A percentile compares a stretch with the other conserved stretches of the same genome.
Conservation (phyloP, 2,329 filamentous ascomycete genomes). For the Curvularia lunata region DNA sequence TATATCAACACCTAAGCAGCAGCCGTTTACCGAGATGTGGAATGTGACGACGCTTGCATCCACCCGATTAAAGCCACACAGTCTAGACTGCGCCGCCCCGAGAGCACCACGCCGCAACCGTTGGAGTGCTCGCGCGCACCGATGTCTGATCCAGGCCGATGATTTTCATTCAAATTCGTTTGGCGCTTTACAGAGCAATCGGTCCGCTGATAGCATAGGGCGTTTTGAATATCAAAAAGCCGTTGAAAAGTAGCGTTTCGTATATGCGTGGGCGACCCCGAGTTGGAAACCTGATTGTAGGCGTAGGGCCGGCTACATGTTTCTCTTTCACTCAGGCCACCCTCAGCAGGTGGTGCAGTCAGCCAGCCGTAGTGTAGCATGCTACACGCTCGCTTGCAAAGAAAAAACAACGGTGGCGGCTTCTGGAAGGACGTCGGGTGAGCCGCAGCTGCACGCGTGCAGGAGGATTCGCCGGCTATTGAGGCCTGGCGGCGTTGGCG, state of each 20-base stretch:
- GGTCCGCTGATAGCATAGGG: conserved; percentile 13
- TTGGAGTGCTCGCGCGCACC: conserved; percentile 19
- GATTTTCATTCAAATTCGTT: conserved; percentile 29
- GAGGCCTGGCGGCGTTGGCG: conserved; percentile 26
- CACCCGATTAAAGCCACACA: conserved; percentile 16
- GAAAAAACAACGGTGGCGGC: conserved; percentile 32
- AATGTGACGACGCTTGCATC: conserved; percentile 23
- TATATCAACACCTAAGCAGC: conserved; percentile 15
- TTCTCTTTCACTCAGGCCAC: neutral
- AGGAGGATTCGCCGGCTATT: conserved; percentile 22
- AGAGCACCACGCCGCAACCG: conserved; percentile 27
- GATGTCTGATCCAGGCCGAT: conserved; percentile 22
- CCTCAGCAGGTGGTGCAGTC: conserved; percentile 6
- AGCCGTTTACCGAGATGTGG: conserved; percentile 24
- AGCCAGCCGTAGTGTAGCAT: conserved; percentile 10
- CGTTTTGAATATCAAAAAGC: conserved; percentile 34
- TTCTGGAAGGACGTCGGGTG: conserved; percentile 38
- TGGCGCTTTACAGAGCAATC: conserved; percentile 29
- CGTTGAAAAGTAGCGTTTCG: conserved; percentile 24
- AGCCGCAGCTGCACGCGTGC: conserved; percentile 20
- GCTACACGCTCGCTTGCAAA: conserved; percentile 11
- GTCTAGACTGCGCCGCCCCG: conserved; percentile 27
- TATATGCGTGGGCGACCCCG: conserved; percentile 1
- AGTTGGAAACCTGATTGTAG: conserved; percentile 3
- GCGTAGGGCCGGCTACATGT: neutral